Conservation (phyloP, 177 flowering plant species). For the Vitis hybrid region DNA sequence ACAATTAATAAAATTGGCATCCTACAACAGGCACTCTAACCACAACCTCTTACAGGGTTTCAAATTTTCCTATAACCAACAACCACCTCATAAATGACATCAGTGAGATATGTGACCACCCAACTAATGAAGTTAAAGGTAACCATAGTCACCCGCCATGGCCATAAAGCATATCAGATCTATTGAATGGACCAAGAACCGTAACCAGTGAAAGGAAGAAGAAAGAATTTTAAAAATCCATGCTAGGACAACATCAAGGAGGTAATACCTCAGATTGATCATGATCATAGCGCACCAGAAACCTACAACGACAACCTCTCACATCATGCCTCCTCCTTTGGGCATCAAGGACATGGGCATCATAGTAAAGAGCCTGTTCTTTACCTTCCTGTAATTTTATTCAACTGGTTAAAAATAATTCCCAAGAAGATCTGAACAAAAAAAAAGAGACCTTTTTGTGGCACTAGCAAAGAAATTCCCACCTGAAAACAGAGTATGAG, state of each 20-base stretch:
- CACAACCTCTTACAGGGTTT: neutral
- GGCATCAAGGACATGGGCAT: slow-evolving; percentile 97
- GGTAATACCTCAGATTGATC: slow-evolving; percentile 86
- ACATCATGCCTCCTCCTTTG: slow-evolving; percentile 96
- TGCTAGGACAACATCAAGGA: neutral
- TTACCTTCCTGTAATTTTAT: slow-evolving; percentile 78
- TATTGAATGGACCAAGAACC: neutral
- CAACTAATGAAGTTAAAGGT: neutral
- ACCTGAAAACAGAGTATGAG: slow-evolving; percentile 98
- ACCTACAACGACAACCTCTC: slow-evolving; percentile 98
- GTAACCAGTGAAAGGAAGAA: neutral
- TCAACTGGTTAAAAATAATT: slow-evolving; percentile 2
- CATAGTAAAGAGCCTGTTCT: slow-evolving; percentile 98
- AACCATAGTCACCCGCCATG: neutral
- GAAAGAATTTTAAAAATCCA: neutral
- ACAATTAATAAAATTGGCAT: neutral
- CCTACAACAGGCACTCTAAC: neutral
- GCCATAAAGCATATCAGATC: neutral
- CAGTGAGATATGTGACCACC: neutral
- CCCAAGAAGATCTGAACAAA: neutral
- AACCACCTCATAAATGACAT: neutral
- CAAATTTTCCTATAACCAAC: neutral
- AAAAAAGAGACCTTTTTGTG: neutral
- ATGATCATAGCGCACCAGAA: slow-evolving; percentile 92
- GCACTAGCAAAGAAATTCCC: slow-evolving; percentile 3